These are phyloP conservation scores for Schoenoplectus tabernaemontani DNA, from an alignment of 202 grass and related monocot species.

Conservation along the genomic window DNA sequence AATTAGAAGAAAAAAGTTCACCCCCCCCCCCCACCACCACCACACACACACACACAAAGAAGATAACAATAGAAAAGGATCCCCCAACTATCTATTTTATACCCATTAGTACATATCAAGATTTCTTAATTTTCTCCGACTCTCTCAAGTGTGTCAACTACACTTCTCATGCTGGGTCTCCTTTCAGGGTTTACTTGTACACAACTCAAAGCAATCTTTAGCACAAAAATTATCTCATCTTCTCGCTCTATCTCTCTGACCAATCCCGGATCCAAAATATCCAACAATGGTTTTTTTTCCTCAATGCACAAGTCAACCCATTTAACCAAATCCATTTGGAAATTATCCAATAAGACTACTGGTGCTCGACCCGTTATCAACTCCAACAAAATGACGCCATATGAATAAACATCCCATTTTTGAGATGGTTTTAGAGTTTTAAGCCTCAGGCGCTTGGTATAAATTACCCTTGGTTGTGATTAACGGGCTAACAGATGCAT, in stretches of 20 bases:
- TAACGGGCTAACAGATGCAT: constrained; percentile 53
- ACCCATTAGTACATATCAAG: background rate
- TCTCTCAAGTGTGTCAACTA: constrained; percentile 45
- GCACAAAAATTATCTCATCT: constrained; percentile 59
- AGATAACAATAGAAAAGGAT: background rate
- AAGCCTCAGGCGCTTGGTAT: constrained; percentile 81
- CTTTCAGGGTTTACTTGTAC: constrained; percentile 54
- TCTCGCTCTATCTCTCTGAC: constrained; percentile 44
- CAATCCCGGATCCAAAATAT: constrained; percentile 73
- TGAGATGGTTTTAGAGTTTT: constrained; percentile 84
- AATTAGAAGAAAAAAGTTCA: background rate
- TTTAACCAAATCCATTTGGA: constrained; percentile 75
- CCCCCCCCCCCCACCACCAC: background rate
- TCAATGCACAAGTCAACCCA: constrained; percentile 87
- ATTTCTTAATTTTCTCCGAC: background rate
- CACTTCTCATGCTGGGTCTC: constrained; percentile 59
- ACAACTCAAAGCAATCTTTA: constrained; percentile 71
- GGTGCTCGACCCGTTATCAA: constrained; percentile 66
- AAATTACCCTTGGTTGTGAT: constrained; percentile 50
- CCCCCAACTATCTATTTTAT: background rate
- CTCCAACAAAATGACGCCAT: constrained; percentile 79
- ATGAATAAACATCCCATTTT: constrained; percentile 95
- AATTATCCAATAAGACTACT: constrained; percentile 51
- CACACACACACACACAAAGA: background rate
- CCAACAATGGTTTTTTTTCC: constrained; percentile 62